Percentiles rank a stretch among this genome's conserved stretches.
Evolutionary conservation across 768 basidiomycete genomes (phyloP).

Genomic region (Trametes cinnabarina): DNA sequence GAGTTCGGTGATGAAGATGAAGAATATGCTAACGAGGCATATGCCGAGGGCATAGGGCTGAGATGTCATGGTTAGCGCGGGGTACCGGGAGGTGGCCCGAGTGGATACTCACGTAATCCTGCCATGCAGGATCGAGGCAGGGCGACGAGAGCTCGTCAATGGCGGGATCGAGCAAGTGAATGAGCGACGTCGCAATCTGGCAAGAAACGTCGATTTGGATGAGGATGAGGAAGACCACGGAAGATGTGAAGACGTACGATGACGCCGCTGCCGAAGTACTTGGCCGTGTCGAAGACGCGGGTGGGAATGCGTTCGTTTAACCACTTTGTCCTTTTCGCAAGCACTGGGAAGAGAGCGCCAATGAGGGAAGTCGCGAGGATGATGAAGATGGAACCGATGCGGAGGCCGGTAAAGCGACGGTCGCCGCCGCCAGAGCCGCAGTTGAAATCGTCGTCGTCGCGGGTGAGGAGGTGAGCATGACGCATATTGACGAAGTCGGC

Average conservation of each 20-base stretch:
- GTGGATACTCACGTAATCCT: constrained; percentile 57
- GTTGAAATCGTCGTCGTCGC: constrained; percentile 19
- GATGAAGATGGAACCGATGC: constrained; percentile 74
- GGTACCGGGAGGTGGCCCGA: background rate
- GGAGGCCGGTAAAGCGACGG: constrained; percentile 47
- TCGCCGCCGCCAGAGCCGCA: constrained; percentile 57
- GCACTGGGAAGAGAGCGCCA: constrained; percentile 72
- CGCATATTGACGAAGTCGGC: constrained; percentile 1
- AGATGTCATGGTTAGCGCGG: background rate
- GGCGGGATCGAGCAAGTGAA: constrained; percentile 77
- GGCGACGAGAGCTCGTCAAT: constrained; percentile 64
- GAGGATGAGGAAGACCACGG: background rate
- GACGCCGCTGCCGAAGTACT: constrained; percentile 89
- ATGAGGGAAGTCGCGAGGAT: constrained; percentile 56
- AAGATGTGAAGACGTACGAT: constrained; percentile 53
- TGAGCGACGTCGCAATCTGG: constrained; percentile 88
- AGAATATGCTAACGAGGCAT: constrained; percentile 77
- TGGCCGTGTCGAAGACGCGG: constrained; percentile 73
- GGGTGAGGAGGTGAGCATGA: constrained; percentile 5
- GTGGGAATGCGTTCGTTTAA: constrained; percentile 51
- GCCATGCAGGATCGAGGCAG: constrained; percentile 74
- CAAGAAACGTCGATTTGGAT: background rate
- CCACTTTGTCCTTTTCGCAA: constrained; percentile 51
- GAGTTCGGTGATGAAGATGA: constrained; percentile 82
- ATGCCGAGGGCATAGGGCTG: constrained; percentile 84